Base-by-base conservation (phyloP, 1,139 yeast genomes). In the Taphrina populina region DNA sequence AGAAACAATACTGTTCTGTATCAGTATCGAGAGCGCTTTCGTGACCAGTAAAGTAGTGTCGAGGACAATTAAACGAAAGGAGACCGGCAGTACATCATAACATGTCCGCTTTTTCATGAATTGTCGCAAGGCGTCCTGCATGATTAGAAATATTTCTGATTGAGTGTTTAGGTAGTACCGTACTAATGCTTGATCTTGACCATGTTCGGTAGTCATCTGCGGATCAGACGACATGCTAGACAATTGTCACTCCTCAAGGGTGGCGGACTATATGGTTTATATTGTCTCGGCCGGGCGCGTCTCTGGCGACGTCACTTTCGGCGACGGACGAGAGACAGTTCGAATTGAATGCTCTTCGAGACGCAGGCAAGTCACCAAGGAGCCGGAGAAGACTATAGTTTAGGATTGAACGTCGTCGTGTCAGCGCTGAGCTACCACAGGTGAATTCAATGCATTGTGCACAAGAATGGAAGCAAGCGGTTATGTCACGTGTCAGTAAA, bases 51-150 rank as follows among this genome's bases (percentile, higher is more conserved):
- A 74, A 5, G 96, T 82, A 1, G 97, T 90, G 69, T 94, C 99
- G 64, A 94, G 79, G 44, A 94, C 98, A 58, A 94, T 86, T 64
- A 94, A 77, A 63, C 97, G 77, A 69, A 92, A 94, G 46, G 95
- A 84, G 44, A 94, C 98, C 0, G 99, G 98, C 52, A 94, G 76
- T 27, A 94, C 98, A 67, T 94, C 99, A 69, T 92, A 94, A 1
- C 96, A 87, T 0, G 96, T 92, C 68, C 92, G 90, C 57, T 95
- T 83, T 67, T 88, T 86, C 53, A 94, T 74, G 66, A 94, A 92
- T 20, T 32, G 36, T 23, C 54, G 54, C 19, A 49, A 19, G 2
- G 11, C 33, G 10, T 49, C 46, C 47, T 43, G 13, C 8, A 15
- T 5, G 7, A 13, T 33, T 8, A 27, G 30, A 11, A 27, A 7